Conservation (phyloP, 1,284 basidiomycete genomes). For the Polyporus tsugae region DNA sequence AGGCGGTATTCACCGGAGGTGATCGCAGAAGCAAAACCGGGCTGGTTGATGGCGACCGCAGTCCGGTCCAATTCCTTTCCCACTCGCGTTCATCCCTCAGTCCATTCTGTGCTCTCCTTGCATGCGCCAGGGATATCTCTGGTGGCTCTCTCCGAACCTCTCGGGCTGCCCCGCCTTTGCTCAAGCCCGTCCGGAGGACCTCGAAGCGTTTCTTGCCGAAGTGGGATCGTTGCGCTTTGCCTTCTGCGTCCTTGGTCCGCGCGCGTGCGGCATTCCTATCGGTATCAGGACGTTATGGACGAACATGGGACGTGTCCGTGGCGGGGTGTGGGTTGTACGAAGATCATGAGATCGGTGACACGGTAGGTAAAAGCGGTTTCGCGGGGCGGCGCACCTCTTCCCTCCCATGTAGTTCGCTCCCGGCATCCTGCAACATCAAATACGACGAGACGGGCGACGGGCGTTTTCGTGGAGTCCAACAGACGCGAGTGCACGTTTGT, state of each 20-base stretch:
- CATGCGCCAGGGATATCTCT: constrained; percentile 40
- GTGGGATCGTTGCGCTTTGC: constrained; percentile 58
- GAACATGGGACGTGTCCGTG: neutral
- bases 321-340: neutral
- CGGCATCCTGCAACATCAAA: constrained; percentile 44
- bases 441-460: neutral
- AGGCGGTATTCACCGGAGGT: constrained; percentile 8
- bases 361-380: neutral
- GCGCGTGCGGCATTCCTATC: constrained; percentile 63
- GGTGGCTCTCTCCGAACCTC: constrained; percentile 8
- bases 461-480: neutral
- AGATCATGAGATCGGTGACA: neutral
- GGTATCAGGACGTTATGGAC: neutral
- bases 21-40: constrained; percentile 12
- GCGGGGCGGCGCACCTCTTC: constrained; percentile 49
- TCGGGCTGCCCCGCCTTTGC: constrained; percentile 22
- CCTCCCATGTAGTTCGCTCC: constrained; percentile 73
- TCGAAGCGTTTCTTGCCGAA: constrained; percentile 65
- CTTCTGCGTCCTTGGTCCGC: constrained; percentile 56
- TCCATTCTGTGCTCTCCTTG: constrained; percentile 19
- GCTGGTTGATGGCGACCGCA: neutral
- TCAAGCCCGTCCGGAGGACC: constrained; percentile 51
- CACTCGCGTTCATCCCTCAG: neutral
- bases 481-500: neutral
- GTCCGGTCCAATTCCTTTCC: neutral